These are phyloP conservation scores for Carallia brachiata DNA, from an alignment of 345 rosid species.

Conservation along the genomic window DNA sequence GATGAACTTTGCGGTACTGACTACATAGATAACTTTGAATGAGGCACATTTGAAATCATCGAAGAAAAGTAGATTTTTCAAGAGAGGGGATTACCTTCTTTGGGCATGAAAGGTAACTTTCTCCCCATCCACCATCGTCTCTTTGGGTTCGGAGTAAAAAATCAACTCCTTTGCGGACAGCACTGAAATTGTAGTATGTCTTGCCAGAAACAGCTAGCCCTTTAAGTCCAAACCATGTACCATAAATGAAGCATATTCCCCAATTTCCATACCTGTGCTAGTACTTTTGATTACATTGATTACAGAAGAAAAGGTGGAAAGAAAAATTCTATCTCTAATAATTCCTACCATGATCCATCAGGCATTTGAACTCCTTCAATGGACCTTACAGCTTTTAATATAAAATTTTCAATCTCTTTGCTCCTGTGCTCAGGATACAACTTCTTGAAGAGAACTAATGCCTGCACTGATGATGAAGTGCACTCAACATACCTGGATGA, in stretches of 20 bases:
- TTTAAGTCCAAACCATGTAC: constrained; percentile 41
- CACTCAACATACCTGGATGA: constrained; percentile 25
- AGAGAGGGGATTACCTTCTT: constrained; percentile 33
- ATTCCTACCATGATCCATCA: constrained; percentile 25
- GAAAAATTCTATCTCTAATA: neutral
- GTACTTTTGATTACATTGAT: neutral
- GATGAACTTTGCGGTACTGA: no score
- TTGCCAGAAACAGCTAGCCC: constrained; percentile 44
- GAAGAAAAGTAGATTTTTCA: neutral
- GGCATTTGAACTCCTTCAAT: constrained; percentile 17
- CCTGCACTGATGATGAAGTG: constrained; percentile 24
- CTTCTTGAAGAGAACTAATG: constrained; percentile 13
- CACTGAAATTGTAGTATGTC: constrained; percentile 30
- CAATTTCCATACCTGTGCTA: constrained; percentile 45
- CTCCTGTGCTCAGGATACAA: constrained; percentile 20
- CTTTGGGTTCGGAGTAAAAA: constrained; percentile 42
- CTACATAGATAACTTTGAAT: no score
- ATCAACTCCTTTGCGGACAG: constrained; percentile 37
- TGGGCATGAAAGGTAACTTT: constrained; percentile 51
- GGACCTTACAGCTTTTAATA: constrained; percentile 3
- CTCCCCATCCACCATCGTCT: constrained; percentile 54
- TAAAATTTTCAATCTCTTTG: constrained; percentile 18
- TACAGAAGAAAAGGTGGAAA: no score
- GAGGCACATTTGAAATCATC: neutral
- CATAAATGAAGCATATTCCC: constrained; percentile 51